Evolutionary conservation across 345 rosid species (phyloP).

Genomic region (Acer campestre): DNA sequence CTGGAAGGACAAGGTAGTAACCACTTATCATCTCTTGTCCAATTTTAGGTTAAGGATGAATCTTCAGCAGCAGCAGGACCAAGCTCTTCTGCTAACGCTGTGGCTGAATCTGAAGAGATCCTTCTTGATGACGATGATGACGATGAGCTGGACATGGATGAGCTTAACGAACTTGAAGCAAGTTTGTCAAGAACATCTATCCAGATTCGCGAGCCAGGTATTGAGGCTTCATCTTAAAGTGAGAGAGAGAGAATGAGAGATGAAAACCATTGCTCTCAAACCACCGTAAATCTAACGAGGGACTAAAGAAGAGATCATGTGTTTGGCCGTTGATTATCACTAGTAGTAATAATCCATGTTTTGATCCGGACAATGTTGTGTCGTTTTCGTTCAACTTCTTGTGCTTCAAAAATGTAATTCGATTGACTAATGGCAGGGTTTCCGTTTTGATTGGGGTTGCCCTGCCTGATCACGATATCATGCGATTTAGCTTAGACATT

Average conservation of each 20-base stretch:
- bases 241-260: not conserved
- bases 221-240: conserved; percentile 24
- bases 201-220: conserved; percentile 52
- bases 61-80: conserved; percentile 30
- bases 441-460: not conserved
- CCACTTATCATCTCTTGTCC: not conserved
- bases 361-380: not conserved
- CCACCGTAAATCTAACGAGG: not conserved
- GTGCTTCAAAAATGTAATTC: not conserved
- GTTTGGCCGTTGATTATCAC: not conserved
- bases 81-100: conserved; percentile 25
- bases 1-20: not conserved
- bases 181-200: conserved; percentile 74
- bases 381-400: not conserved
- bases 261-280: too few species aligned
- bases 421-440: not conserved
- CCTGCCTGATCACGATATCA: not conserved
- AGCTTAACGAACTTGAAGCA: conserved; percentile 78
- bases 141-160: conserved; percentile 72
- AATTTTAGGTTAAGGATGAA: conserved; percentile 37
- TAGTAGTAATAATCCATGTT: conserved; percentile 3
- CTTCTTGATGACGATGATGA: conserved; percentile 27
- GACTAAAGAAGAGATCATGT: not conserved
- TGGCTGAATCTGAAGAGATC: conserved; percentile 32
- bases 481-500: not conserved